A percentile compares a stretch with the other conserved stretches of the same genome.
These are phyloP conservation scores for Lantana camara DNA, from an alignment of 257 asterid genomes.

Conservation along the genomic window DNA sequence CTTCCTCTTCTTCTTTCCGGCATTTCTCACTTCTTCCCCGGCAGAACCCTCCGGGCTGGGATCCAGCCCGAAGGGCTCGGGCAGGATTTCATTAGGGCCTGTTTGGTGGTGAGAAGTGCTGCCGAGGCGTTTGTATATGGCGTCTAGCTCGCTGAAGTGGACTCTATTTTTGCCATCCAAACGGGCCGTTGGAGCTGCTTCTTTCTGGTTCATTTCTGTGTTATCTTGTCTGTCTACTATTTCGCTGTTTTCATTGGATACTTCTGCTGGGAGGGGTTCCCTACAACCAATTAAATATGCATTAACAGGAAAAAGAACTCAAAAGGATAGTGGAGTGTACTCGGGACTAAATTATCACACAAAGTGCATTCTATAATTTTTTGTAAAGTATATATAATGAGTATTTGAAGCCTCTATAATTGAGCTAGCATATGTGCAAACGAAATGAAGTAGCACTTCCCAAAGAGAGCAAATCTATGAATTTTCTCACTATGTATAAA, in stretches of 20 bases:
- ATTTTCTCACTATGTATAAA: no score
- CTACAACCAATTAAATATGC: conserved; percentile 43
- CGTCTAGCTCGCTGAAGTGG: conserved; percentile 66
- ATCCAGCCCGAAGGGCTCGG: conserved; percentile 25
- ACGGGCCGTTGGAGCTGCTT: conserved; percentile 25
- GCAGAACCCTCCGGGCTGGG: conserved; percentile 26
- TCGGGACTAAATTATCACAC: no score
- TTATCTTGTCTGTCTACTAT: conserved; percentile 39
- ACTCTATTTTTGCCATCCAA: conserved; percentile 30
- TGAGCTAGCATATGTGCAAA: no score
- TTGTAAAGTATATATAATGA: no score
- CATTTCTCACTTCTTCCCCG: conserved; percentile 29
- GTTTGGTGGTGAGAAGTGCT: conserved; percentile 32
- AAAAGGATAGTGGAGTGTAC: neutral
- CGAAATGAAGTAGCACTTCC: no score
- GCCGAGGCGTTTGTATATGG: conserved; percentile 45
- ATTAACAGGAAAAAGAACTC: conserved; percentile 5
- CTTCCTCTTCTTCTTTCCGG: conserved; percentile 30
- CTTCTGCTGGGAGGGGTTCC: conserved; percentile 50
- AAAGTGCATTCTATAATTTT: no score
- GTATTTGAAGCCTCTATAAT: no score
- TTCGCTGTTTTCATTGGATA: conserved; percentile 54
- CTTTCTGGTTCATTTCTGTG: conserved; percentile 31
- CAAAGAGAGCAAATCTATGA: no score
- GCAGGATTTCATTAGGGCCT: conserved; percentile 31